Base-by-base conservation (phyloP, 129 eudicot species). In the Flaveria ramosissima region DNA sequence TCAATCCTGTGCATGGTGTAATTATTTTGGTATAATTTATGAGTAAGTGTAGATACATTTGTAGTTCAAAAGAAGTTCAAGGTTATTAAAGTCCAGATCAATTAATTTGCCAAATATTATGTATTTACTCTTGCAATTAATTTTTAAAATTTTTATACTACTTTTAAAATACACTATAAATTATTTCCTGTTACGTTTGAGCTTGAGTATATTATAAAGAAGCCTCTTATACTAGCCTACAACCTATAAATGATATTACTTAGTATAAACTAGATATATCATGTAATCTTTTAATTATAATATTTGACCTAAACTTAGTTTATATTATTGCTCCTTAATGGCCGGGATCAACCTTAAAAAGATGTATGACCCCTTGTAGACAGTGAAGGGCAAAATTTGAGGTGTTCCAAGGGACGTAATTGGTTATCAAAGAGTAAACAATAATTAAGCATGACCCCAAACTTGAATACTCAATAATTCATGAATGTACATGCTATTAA, bases 301-400 rank as follows among this genome's bases (percentile, higher is more conserved):
- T 47, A 11, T 70, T 46, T 9, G 66, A 65, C 9, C 2, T 1
- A 67, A 50, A 21, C 16, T 46, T 26, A 30, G 19, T 52, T 50
- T 76, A 50, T 17, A 39, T 72, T 10, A 61, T 71, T 61, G 20
- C 50, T 50, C 80, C 70, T 67, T 46, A 67, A 65, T 72, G 61
- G 78, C 69, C 50, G 61, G 78, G 78, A 73, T 80, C 74, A 72
- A 72, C 79, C 83, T 80, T 66, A 80, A 80, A 73, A 68, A 32
- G 56, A 80, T 68, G 59, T 30, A 68, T 68, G 80, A 8, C 80
- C 63, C 80, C 84, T 80, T 80, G 84, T 80, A 74, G 70, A 53
- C 26, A 30, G 64, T 67, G 84, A 80, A 74, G 84, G 80, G 80
- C 79, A 80, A 79, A 80, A 80, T 75, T 80, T 74, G 76, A 77